Base-by-base conservation (phyloP, 1,284 basidiomycete species). In the Takashimella koratensis region DNA sequence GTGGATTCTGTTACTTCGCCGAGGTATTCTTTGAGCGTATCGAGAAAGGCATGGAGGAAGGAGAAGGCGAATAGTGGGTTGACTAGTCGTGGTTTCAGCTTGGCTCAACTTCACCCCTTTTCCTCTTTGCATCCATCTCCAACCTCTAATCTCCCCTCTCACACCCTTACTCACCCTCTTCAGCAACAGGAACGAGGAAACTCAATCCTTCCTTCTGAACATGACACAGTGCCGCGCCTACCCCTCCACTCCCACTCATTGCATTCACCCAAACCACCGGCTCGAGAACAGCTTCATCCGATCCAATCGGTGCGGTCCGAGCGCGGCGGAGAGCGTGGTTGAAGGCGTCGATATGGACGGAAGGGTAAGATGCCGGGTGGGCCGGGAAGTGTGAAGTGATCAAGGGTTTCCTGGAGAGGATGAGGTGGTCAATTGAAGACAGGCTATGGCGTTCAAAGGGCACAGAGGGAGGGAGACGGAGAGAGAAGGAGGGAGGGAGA, bases 301-400 rank as follows among this genome's bases (percentile, higher is more conserved):
- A 30, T 5, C 30, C 24, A 0, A 52, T 46, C 19, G 78, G 68
- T n/a, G 51, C 54, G 2, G 59, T 23, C 43, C 61, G 63, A 36
- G 82, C 77, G 58, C 83, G 84, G 36, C 82, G 76, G 19, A 87
- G 76, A 0, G 87, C 87, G 54, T 82, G 83, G 70, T 88, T 91
- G 65, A 90, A 81, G 5, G 90, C 84, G 71, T 94, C 90, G 60
- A 92, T 86, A 72, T 94, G 90, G 5, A 94, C 77, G 10, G 91
- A 79, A 1, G 91, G 86, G 71, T 92, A 93, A 1, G 86, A 84
- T 0, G 87, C 76, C 10, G 87, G 82, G 47, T 84, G 84, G 20
- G 86, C 84, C 53, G 88, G 85, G 76, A 96, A 97, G 49, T 88
- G 88, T 30, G 91, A 92, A 71, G 93, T 89, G 58, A 95, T 89